Conservation (phyloP, 352 stramenopile genomes). For the Globisporangium sylvaticum region DNA sequence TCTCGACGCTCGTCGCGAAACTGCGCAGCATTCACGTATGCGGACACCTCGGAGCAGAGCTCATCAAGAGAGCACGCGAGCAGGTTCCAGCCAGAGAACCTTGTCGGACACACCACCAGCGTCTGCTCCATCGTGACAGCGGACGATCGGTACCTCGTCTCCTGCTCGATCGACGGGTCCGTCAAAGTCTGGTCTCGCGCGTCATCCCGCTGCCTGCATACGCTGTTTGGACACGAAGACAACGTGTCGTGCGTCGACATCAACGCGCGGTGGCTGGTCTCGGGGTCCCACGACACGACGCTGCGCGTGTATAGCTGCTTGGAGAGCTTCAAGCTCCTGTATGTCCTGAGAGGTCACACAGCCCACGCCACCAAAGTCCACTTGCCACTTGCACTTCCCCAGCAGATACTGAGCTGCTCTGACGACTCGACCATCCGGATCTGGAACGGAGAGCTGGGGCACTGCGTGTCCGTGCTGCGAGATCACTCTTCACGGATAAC, state of each 20-base stretch:
- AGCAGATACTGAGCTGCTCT: conserved; percentile 45
- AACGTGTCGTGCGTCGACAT: conserved; percentile 58
- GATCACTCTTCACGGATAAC: conserved; percentile 50
- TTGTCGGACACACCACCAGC: conserved; percentile 60
- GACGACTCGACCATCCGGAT: conserved; percentile 60
- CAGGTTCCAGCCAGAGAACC: conserved; percentile 27
- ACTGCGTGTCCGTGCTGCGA: conserved; percentile 37
- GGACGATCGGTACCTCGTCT: conserved; percentile 62
- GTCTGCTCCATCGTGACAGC: conserved; percentile 47
- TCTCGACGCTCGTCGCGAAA: conserved; percentile 10
- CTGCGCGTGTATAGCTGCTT: conserved; percentile 47
- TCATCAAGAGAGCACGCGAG: conserved; percentile 1
- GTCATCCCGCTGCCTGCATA: conserved; percentile 51
- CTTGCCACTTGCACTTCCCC: conserved; percentile 21
- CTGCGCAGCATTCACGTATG: neutral
- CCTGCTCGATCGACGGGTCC: conserved; percentile 57
- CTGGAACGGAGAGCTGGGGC: conserved; percentile 43
- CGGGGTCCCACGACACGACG: conserved; percentile 60
- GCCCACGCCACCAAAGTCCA: conserved; percentile 59
- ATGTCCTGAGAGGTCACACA: conserved; percentile 41
- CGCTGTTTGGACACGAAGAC: conserved; percentile 60
- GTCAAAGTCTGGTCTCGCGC: conserved; percentile 69
- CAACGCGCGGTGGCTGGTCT: conserved; percentile 54
- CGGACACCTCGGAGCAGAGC: neutral
- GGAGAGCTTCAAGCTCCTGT: conserved; percentile 35